Percentiles rank a stretch among this genome's conserved stretches.
Evolutionary conservation across 1,284 basidiomycete species (phyloP).

Genomic region (Cryptococcus sp.): DNA sequence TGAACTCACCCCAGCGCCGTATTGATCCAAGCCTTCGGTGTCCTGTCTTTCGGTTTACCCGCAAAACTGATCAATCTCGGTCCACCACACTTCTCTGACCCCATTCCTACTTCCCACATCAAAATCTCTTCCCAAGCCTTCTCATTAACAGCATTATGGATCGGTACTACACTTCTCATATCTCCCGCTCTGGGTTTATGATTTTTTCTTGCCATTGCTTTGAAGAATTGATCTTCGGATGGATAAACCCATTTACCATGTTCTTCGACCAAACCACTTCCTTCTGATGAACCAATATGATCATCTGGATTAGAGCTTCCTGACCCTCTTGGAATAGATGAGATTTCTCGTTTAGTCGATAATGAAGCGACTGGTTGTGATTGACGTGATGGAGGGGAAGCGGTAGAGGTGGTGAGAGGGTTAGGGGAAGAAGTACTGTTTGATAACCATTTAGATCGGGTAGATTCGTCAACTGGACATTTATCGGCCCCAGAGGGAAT

Average conservation of each 20-base stretch:
- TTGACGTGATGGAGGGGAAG: constrained; percentile 16
- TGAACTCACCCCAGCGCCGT: constrained; percentile 71
- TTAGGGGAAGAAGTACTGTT: constrained; percentile 17
- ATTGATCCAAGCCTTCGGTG: constrained; percentile 76
- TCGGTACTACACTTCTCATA: constrained; percentile 94
- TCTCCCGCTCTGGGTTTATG: constrained; percentile 70
- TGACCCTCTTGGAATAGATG: constrained; percentile 71
- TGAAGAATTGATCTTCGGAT: constrained; percentile 95
- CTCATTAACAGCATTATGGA: constrained; percentile 99
- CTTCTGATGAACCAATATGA: constrained; percentile 13
- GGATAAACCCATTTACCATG: constrained; percentile 88
- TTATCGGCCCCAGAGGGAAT: constrained; percentile 45
- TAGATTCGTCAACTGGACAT: constrained; percentile 66
- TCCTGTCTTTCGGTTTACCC: constrained; percentile 54
- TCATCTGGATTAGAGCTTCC: background rate
- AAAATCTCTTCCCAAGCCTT: constrained; percentile 87
- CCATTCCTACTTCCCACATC: constrained; percentile 79
- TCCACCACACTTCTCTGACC: constrained; percentile 76
- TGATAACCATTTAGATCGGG: constrained; percentile 45
- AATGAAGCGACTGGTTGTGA: constrained; percentile 2
- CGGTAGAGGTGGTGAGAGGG: constrained; percentile 34
- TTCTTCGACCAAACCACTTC: constrained; percentile 43
- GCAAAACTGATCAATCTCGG: constrained; percentile 47
- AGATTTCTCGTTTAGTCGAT: constrained; percentile 65
- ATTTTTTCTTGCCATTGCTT: constrained; percentile 90